phyloP scores from a whole-genome alignment of 129 eudicot species.

The Pseudognaphalium luteoalbum region DNA sequence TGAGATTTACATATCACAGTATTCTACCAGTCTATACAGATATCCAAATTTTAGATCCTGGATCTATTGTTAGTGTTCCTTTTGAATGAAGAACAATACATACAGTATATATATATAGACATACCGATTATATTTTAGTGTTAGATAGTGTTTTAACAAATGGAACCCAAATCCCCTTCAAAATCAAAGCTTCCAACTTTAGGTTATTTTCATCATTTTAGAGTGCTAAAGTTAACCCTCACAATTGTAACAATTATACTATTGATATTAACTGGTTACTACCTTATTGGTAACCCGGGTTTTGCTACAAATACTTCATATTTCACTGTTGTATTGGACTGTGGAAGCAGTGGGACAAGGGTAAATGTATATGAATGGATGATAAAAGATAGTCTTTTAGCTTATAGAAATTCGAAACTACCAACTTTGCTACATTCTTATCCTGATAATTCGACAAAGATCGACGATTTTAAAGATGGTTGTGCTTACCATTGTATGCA shows the following conservation, averaged over 20 bases:
- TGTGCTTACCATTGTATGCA: constrained; percentile 86
- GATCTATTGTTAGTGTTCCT: background rate
- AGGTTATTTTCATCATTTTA: constrained; percentile 38
- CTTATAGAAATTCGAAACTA: constrained; percentile 23
- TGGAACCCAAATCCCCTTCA: constrained; percentile 81
- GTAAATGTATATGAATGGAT: constrained; percentile 79
- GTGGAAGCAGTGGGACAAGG: constrained; percentile 94
- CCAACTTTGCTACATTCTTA: constrained; percentile 67
- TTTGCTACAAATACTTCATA: constrained; percentile 35
- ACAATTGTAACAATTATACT: constrained; percentile 33
- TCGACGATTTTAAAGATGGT: constrained; percentile 37
- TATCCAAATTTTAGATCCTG: constrained; percentile 8
- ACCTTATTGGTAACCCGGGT: constrained; percentile 17
- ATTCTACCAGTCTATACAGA: background rate
- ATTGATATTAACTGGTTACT: constrained; percentile 30
- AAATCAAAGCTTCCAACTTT: constrained; percentile 48
- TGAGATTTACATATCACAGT: constrained; percentile 4
- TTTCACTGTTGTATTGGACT: constrained; percentile 82
- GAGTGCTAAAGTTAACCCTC: constrained; percentile 30
- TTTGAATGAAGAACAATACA: background rate
- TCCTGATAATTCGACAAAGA: constrained; percentile 51
- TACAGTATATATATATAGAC: background rate
- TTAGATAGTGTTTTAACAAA: constrained; percentile 16
- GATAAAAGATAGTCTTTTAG: constrained; percentile 1
- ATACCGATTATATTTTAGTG: background rate